phyloP scores from a whole-genome alignment of 2,329 filamentous ascomycete genomes.

The Beauveria sp. region DNA sequence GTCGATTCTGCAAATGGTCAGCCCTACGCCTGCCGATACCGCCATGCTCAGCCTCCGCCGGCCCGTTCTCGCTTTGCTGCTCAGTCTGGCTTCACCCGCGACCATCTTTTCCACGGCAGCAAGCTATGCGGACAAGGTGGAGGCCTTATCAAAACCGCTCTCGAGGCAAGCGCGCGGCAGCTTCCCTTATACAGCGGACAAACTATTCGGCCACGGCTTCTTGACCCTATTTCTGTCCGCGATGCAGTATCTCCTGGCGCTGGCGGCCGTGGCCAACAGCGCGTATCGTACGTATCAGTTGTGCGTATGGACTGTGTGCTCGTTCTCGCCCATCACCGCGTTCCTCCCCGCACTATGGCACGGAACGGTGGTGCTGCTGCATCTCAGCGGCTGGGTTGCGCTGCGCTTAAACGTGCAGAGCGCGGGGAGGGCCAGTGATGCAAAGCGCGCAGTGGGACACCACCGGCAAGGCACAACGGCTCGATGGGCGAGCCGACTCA shows the following conservation, averaged over 20 bases:
- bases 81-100: neutral
- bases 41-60: neutral
- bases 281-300: constrained; percentile 6
- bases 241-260: neutral
- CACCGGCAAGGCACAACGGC: neutral
- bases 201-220: neutral
- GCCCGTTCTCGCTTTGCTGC: neutral
- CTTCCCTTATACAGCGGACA: neutral
- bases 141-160: neutral
- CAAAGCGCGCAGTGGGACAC: neutral
- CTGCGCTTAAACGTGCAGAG: neutral
- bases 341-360: constrained; percentile 1
- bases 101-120: neutral
- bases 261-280: neutral
- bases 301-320: constrained; percentile 4
- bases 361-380: neutral
- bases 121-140: neutral
- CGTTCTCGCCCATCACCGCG: neutral
- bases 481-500: neutral
- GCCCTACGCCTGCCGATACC: constrained; percentile 1
- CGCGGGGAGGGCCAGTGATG: too few relatives aligned
- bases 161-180: neutral
- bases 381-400: neutral
- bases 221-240: neutral
- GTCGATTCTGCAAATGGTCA: neutral